phyloP scores from a whole-genome alignment of 2,329 filamentous ascomycete species.

The Ophiocordyceps australis region DNA sequence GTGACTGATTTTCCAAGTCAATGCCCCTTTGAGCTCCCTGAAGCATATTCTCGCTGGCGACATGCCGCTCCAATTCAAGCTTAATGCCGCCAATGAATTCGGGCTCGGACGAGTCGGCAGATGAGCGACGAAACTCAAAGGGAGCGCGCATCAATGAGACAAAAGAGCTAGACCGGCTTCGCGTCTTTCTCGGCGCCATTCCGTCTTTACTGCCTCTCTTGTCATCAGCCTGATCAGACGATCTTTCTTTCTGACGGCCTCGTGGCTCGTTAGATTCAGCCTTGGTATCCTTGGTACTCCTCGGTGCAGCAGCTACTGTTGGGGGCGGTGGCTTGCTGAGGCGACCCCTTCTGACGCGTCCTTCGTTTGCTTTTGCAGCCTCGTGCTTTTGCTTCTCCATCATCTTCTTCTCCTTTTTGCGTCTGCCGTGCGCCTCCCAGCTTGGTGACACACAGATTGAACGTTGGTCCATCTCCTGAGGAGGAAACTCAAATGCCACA shows the following conservation, averaged over 20 bases:
- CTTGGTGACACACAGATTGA: constrained; percentile 42
- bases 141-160: constrained; percentile 15
- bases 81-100: constrained; percentile 23
- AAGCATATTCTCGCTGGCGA: constrained; percentile 10
- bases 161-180: constrained; percentile 17
- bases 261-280: neutral
- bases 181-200: constrained; percentile 5
- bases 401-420: constrained; percentile 32
- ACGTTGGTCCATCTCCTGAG: constrained; percentile 10
- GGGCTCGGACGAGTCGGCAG: constrained; percentile 11
- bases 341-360: constrained; percentile 6
- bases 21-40: constrained; percentile 8
- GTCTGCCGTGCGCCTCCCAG: constrained; percentile 38
- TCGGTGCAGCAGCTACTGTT: no score
- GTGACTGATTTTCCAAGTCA: constrained; percentile 14
- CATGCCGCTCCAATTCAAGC: constrained; percentile 18
- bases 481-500: constrained; percentile 13
- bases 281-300: constrained; percentile 2
- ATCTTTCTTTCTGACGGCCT: constrained; percentile 3
- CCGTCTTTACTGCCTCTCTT: constrained; percentile 5
- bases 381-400: constrained; percentile 10
- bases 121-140: constrained; percentile 15
- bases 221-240: constrained; percentile 6
- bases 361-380: constrained; percentile 7
- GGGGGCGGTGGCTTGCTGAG: constrained; percentile 2